These are phyloP conservation scores for Camellia granthamiana DNA, from an alignment of 148 eudicot genomes.

Conservation along the genomic window DNA sequence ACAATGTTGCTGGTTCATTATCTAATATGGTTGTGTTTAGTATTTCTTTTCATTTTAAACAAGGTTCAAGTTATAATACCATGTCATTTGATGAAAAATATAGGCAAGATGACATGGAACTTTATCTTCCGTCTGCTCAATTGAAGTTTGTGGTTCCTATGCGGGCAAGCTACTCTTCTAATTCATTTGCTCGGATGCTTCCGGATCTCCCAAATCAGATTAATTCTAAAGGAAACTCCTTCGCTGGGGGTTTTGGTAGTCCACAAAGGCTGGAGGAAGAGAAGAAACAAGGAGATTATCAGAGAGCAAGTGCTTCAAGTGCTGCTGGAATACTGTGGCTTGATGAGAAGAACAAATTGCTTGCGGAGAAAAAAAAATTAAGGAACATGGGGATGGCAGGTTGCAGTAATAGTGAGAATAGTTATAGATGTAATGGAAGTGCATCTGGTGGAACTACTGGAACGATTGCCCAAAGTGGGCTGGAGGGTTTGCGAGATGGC, in stretches of 20 bases:
- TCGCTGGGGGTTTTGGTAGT: neutral
- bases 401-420: neutral
- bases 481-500: constrained; percentile 9
- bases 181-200: constrained; percentile 19
- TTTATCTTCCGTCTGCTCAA: constrained; percentile 14
- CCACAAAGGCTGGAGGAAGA: constrained; percentile 9
- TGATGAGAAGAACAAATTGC: neutral
- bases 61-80: constrained; percentile 20
- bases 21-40: constrained; percentile 19
- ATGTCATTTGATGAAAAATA: constrained; percentile 23
- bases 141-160: constrained; percentile 12
- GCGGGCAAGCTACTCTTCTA: constrained; percentile 14
- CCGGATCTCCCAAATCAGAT: constrained; percentile 9
- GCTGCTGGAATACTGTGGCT: constrained; percentile 14
- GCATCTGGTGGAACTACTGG: neutral
- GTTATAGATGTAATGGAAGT: neutral
- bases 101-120: constrained; percentile 18
- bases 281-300: constrained; percentile 3
- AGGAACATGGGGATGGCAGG: constrained; percentile 9
- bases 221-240: constrained; percentile 12
- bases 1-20: constrained; percentile 19
- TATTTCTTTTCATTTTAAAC: constrained; percentile 26
- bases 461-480: neutral
- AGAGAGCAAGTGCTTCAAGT: constrained; percentile 1
- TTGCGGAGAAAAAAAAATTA: neutral